Evolutionary conservation across 2,329 filamentous ascomycete species (phyloP), one percentile per base, ranked within the genome.

Genomic region (Aspergillus sp.): DNA sequence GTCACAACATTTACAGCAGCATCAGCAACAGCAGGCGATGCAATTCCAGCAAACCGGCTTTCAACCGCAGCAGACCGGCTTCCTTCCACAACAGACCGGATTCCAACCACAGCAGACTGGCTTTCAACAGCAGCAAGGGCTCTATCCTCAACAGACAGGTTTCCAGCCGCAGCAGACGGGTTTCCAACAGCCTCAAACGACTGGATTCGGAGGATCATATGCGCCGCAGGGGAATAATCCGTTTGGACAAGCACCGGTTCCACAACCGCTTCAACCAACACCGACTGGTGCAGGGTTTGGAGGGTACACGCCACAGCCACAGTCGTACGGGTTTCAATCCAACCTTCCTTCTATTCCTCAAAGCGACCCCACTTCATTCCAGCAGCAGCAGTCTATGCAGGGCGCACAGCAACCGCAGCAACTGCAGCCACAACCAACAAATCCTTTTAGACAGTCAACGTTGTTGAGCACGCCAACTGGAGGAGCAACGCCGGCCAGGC

Each of bases 381-480:
- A 61, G 44, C 68, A 68, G 49, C 73, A 67, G 47, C 65, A 63
- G 57, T 68, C 70, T 46, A 65, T 60, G 56, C 65, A 68, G 38
- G 55, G 67, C 59, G 54, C 42, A 59, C 66, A 50, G 57, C 56
- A 44, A 57, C 64, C 51, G 42, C 65, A 49, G 54, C 67, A 55
- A 38, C 55, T 57, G 40, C 63, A 64, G 46, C 61, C 58, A 13
- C 79, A 83, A 56, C 82, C 74, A 19, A 95, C 90, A 6, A 98
- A 98, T 62, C 93, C 93, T 0, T 98, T 98, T 79, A 80, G 93
- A 34, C 86, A 90, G 61, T 96, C 91, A 1, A 91, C 91, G 83
- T 74, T 95, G 70, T 37, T 61, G 39, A 56, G 48, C 60, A 70
- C 58, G 48, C 68, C 70, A 13, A 80, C 81, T 6, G 77, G 77